A percentile compares a stretch with the other conserved stretches of the same genome.
phyloP scores from a whole-genome alignment of 1,284 basidiomycete species.

The Irpex rosettiformis region DNA sequence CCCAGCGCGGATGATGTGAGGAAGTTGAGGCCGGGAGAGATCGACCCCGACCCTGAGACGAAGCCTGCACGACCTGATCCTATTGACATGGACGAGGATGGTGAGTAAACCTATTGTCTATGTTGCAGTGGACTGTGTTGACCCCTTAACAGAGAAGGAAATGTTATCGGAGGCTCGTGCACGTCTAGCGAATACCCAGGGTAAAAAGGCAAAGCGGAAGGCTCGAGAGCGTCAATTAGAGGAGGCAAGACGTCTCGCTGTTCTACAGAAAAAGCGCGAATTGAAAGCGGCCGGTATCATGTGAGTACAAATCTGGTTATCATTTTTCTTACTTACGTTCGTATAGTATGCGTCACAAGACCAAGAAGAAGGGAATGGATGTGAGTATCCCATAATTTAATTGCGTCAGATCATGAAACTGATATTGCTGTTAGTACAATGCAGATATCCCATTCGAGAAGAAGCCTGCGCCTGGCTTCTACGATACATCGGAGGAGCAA shows the following conservation, averaged over 20 bases:
- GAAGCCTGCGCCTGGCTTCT: constrained; percentile 93
- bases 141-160: constrained; percentile 81
- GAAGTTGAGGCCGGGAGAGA: constrained; percentile 90
- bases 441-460: constrained; percentile 99
- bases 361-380: constrained; percentile 97
- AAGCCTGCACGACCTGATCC: constrained; percentile 98
- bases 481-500: constrained; percentile 94
- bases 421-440: constrained; percentile 72
- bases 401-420: background rate
- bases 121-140: background rate
- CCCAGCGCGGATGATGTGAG: constrained; percentile 91
- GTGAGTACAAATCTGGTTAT: constrained; percentile 39
- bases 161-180: constrained; percentile 99
- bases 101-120: constrained; percentile 36
- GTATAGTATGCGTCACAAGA: constrained; percentile 76
- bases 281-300: constrained; percentile 98
- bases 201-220: constrained; percentile 99
- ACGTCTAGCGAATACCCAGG: constrained; percentile 97
- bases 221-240: constrained; percentile 95
- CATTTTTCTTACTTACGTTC: constrained; percentile 19
- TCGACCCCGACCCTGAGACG: constrained; percentile 98
- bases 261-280: constrained; percentile 97
- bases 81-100: constrained; percentile 99
- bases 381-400: constrained; percentile 41
- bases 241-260: constrained; percentile 91